phyloP scores from a whole-genome alignment of 2,329 filamentous ascomycete genomes.

The Chaetomiaceae sp. region DNA sequence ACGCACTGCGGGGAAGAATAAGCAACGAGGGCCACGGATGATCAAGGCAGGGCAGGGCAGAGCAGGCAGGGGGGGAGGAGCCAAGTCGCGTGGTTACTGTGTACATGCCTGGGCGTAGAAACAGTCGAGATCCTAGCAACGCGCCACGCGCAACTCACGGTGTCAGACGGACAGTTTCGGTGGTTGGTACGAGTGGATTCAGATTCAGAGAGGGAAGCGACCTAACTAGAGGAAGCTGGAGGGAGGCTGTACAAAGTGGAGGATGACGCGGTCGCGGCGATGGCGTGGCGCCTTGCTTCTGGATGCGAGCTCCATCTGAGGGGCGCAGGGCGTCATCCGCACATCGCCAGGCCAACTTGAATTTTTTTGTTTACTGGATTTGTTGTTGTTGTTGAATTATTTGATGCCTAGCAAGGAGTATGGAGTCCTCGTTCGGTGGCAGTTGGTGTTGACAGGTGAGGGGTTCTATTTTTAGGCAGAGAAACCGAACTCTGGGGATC shows the following conservation, averaged over 20 bases:
- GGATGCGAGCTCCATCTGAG: background rate
- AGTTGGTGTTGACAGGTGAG: too few species aligned
- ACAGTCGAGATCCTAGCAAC: constrained; percentile 69
- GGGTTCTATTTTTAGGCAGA: constrained; percentile 7
- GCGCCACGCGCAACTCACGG: constrained; percentile 8
- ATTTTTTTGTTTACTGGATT: constrained; percentile 14
- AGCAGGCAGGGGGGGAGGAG: background rate
- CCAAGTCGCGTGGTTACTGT: too few species aligned
- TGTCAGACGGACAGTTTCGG: constrained; percentile 3
- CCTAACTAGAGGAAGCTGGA: background rate
- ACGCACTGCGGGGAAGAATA: constrained; percentile 37
- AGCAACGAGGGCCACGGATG: background rate
- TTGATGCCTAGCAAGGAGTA: too few species aligned
- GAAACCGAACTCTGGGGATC: background rate
- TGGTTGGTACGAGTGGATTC: background rate
- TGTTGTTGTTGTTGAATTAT: background rate
- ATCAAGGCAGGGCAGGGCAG: too few species aligned
- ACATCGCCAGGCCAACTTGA: constrained; percentile 5
- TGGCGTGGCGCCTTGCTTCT: constrained; percentile 32
- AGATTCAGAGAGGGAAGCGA: too few species aligned
- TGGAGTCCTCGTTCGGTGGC: too few species aligned
- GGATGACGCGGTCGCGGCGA: constrained; percentile 63
- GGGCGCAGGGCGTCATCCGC: background rate
- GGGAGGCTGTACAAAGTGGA: constrained; percentile 65
- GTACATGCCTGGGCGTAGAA: constrained; percentile 79